These are phyloP conservation scores for Talaromyces borbonicus DNA, from an alignment of 495 filamentous ascomycete species.

Conservation along the genomic window DNA sequence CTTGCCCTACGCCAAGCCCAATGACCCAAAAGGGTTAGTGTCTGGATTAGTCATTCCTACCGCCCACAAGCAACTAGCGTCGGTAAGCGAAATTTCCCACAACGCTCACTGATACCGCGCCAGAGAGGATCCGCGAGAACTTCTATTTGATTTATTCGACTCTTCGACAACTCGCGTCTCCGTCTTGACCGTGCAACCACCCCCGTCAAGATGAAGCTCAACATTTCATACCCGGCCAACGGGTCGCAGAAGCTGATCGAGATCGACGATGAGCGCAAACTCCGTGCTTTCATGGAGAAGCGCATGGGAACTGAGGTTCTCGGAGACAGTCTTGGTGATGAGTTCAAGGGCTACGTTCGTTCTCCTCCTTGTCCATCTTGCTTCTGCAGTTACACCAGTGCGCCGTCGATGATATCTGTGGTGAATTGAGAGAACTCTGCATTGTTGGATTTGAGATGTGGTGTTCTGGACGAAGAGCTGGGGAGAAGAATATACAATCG, in stretches of 20 bases:
- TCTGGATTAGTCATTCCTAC: constrained; percentile 20
- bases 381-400: not conserved
- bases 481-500: too few species aligned
- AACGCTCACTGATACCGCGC: constrained; percentile 2
- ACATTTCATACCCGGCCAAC: constrained; percentile 97
- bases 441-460: not conserved
- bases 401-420: not conserved
- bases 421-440: not conserved
- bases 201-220: constrained; percentile 73
- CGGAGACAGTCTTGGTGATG: constrained; percentile 88
- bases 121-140: constrained; percentile 5
- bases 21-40: constrained; percentile 15
- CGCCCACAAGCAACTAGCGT: constrained; percentile 9
- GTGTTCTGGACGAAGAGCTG: too few species aligned
- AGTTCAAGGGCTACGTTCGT: constrained; percentile 92
- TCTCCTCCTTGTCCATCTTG: constrained; percentile 32
- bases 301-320: constrained; percentile 89
- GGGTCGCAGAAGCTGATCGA: constrained; percentile 98
- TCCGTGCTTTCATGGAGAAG: constrained; percentile 78
- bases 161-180: constrained; percentile 33
- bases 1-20: constrained; percentile 2
- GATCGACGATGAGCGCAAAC: constrained; percentile 93
- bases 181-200: constrained; percentile 42
- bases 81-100: constrained; percentile 22
- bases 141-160: constrained; percentile 26